Evolutionary conservation across 768 basidiomycete species (phyloP).

Genomic region (Tylopilus sp.): DNA sequence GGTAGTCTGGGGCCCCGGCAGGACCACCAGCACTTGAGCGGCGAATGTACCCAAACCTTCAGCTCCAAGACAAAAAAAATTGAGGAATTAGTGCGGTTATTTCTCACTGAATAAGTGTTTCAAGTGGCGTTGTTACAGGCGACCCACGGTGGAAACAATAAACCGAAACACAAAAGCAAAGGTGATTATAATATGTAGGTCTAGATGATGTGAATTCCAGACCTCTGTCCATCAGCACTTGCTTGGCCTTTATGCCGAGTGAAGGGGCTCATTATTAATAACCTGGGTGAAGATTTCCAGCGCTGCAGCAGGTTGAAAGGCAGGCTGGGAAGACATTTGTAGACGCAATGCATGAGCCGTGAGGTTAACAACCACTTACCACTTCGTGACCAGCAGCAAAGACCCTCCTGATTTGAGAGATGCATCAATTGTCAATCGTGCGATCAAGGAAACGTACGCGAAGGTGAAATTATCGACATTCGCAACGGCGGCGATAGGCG

Average conservation of each 20-base stretch:
- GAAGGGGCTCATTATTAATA: slow-evolving; percentile 47
- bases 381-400: slow-evolving; percentile 18
- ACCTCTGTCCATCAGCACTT: background rate
- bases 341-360: slow-evolving; percentile 40
- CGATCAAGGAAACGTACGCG: slow-evolving; percentile 45
- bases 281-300: slow-evolving; percentile 39
- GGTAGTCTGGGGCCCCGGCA: too few relatives aligned
- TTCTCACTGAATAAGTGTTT: too few relatives aligned
- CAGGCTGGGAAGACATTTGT: slow-evolving; percentile 43
- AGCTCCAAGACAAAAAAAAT: too few relatives aligned
- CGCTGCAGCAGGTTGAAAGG: slow-evolving; percentile 53
- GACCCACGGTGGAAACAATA: too few relatives aligned
- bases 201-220: slow-evolving; percentile 30
- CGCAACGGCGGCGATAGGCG: slow-evolving; percentile 53
- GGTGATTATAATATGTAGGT: too few relatives aligned
- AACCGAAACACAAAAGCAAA: too few relatives aligned
- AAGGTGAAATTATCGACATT: slow-evolving; percentile 70
- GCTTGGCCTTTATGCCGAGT: slow-evolving; percentile 39
- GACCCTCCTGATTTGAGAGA: slow-evolving; percentile 16
- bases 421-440: background rate
- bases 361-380: slow-evolving; percentile 22
- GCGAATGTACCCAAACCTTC: too few relatives aligned
- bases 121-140: too few relatives aligned
- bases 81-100: too few relatives aligned
- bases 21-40: too few relatives aligned